Evolutionary conservation across 2,329 filamentous ascomycete genomes (phyloP), one percentile per base, ranked within the genome.

Genomic region (Bretziella fagacearum): DNA sequence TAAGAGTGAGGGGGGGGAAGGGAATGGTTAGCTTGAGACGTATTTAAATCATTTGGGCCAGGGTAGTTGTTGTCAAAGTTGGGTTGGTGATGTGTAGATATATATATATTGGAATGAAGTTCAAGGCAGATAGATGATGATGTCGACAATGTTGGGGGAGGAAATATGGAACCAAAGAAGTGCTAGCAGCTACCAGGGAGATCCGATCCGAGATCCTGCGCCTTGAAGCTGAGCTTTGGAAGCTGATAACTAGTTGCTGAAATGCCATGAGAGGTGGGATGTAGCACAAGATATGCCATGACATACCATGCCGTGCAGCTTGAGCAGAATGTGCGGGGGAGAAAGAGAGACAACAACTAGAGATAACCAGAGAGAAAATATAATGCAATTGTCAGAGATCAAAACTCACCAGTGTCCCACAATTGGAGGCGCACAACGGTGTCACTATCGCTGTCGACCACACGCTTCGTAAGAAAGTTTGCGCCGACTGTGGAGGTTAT

Each of bases 361-460:
- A 39, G 26, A 47, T 27, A 37, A 48, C 50, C 33, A 48, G 29
- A 32, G 39, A 37, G 27, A 53, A 52, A 29, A 45, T n/a, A 39
- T 29, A n/a, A 23, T 17, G 29, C 30, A 46, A 40, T 23, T 18
- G 48, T 25, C 22, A 20, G 43, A 17, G 39, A 17, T 37, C 6
- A 15, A 8, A 20, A 55, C 57, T 51, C 60, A 75, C 73, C 85
- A 27, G 87, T 95, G 60, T 95, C 87, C 87, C 87, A 95, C 55
- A 95, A 93, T 59, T 95, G 87, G 30, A 95, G 69, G n/a, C 87
- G 77, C 29, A 95, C 85, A 20, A 83, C 71, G 1, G 85, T 91
- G 56, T 89, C 84, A 18, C 81, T 84, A 59, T 94, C 84, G 52
- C 75, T 77, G 63, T 95, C 87, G 54, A 83, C 70, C 51, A 86